These are phyloP conservation scores for Alternaria tenuissima DNA, from an alignment of 2,329 filamentous ascomycete species.

Conservation along the genomic window DNA sequence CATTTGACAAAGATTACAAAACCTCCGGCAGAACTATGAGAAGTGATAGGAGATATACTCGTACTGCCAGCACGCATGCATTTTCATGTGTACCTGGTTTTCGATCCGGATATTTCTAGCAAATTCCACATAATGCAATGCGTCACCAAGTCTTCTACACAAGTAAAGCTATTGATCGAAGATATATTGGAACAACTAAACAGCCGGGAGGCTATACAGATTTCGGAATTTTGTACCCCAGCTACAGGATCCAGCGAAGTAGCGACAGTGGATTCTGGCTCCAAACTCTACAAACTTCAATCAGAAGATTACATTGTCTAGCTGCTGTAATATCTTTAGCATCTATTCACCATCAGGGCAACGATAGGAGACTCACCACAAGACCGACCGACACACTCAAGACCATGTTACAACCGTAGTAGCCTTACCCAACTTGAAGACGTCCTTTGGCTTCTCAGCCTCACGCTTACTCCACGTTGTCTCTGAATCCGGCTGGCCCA, in stretches of 20 bases:
- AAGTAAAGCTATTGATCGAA: neutral
- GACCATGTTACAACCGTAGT: slow-evolving; percentile 29
- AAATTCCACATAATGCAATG: neutral
- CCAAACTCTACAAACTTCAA: neutral
- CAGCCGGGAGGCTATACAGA: neutral
- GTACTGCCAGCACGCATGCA: neutral
- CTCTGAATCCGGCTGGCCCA: slow-evolving; percentile 16
- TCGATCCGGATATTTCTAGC: neutral
- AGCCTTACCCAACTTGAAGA: slow-evolving; percentile 23
- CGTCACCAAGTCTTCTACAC: neutral
- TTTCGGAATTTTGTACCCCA: neutral
- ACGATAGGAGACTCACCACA: no score
- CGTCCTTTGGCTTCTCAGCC: slow-evolving; percentile 17
- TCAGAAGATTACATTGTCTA: neutral
- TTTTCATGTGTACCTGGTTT: no score
- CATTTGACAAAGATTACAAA: slow-evolving; percentile 55
- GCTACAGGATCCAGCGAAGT: neutral
- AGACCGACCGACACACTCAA: neutral
- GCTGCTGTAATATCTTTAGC: neutral
- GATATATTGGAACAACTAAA: neutral
- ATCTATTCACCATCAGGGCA: neutral
- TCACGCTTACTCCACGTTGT: slow-evolving; percentile 33
- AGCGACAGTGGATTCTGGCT: neutral
- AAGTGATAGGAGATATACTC: neutral
- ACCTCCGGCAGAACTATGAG: slow-evolving; percentile 41